These are phyloP conservation scores for Candida pseudoglaebosa DNA, from an alignment of 805 yeast genomes.

Conservation along the genomic window DNA sequence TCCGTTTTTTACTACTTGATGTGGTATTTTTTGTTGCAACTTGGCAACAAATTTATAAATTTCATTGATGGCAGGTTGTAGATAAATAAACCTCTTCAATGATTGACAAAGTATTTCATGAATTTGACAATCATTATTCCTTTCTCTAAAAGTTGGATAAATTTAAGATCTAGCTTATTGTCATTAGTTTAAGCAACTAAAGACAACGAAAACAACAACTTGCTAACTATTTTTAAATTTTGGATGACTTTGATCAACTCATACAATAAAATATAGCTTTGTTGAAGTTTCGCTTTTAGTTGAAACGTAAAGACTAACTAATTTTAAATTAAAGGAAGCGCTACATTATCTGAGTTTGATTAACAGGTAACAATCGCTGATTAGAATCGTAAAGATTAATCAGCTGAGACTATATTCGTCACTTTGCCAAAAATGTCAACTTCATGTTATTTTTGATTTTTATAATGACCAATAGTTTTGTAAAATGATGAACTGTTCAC, in stretches of 20 bases:
- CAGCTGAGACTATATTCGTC: constrained; percentile 30
- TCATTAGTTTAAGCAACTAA: too few relatives aligned
- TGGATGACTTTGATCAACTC: constrained; percentile 38
- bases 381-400: constrained; percentile 33
- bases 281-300: constrained; percentile 19
- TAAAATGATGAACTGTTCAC: constrained; percentile 31
- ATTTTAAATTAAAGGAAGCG: too few relatives aligned
- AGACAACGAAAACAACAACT: constrained; percentile 27
- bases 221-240: constrained; percentile 32
- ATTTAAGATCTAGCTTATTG: too few relatives aligned
- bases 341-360: constrained; percentile 25
- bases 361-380: too few relatives aligned
- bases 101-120: constrained; percentile 29
- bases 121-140: constrained; percentile 18
- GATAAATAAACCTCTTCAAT: constrained; percentile 30
- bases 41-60: too few relatives aligned
- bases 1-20: constrained; percentile 28
- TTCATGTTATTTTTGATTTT: constrained; percentile 26
- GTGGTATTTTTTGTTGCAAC: constrained; percentile 28
- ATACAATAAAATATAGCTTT: constrained; percentile 35
- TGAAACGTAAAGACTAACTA: constrained; percentile 24
- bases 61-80: constrained; percentile 29
- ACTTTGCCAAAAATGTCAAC: constrained; percentile 30
- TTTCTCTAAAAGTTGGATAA: constrained; percentile 22
- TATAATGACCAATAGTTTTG: constrained; percentile 21